phyloP scores from a whole-genome alignment of 352 stramenopile genomes.

The Pythium monospermum region DNA sequence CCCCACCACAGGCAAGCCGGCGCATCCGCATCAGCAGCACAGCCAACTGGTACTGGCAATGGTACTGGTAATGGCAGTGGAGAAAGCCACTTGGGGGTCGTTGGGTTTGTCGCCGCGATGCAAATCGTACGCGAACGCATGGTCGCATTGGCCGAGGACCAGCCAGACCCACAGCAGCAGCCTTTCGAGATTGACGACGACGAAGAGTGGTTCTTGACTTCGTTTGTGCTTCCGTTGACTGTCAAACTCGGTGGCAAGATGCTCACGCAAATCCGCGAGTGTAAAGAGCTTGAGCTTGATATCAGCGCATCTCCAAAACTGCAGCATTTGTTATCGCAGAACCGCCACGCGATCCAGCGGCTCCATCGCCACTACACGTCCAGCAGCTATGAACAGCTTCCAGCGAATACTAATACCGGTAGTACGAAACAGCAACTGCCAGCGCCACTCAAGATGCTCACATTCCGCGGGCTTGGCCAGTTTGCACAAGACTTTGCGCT shows the following conservation, averaged over 20 bases:
- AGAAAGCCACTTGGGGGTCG: conserved; percentile 28
- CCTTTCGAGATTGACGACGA: conserved; percentile 46
- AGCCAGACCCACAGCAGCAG: conserved; percentile 19
- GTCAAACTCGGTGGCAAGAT: conserved; percentile 40
- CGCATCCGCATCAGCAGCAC: conserved; percentile 18
- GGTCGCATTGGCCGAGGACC: conserved; percentile 39
- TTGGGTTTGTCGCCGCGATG: conserved; percentile 51
- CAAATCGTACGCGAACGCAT: conserved; percentile 50
- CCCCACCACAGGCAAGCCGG: conserved; percentile 22
- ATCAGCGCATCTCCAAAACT: conserved; percentile 14
- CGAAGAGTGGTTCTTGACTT: conserved; percentile 59
- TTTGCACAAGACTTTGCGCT: conserved; percentile 49
- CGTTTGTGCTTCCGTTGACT: conserved; percentile 46
- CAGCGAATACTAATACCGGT: no score
- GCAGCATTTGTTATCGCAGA: conserved; percentile 27
- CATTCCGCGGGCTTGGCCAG: conserved; percentile 41
- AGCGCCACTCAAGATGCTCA: conserved; percentile 44
- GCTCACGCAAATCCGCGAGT: conserved; percentile 40
- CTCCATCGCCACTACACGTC: conserved; percentile 55
- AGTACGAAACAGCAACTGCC: conserved; percentile 28
- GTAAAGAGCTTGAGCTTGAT: conserved; percentile 51
- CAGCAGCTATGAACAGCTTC: no score
- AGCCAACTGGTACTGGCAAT: conserved; percentile 2
- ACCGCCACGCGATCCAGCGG: conserved; percentile 35
- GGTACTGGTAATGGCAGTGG: conserved; percentile 3